These are phyloP conservation scores for Lanmaoa pseudosensibilis DNA, from an alignment of 768 basidiomycete genomes.

Conservation along the genomic window DNA sequence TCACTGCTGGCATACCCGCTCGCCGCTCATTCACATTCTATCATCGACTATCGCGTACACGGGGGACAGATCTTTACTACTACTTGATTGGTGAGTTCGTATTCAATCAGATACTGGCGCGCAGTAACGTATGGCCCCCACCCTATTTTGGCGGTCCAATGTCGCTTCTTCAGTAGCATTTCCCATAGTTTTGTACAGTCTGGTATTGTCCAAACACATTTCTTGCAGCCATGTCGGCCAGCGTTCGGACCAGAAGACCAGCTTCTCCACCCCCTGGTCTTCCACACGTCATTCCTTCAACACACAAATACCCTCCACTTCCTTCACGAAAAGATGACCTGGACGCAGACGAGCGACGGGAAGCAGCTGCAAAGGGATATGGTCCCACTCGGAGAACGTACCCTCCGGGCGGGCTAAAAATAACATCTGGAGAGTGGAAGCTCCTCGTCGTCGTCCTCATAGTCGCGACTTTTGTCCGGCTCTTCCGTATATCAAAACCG, in stretches of 20 bases:
- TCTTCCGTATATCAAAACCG: constrained; percentile 84
- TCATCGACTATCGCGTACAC: background rate
- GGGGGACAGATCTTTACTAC: background rate
- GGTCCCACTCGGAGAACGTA: constrained; percentile 48
- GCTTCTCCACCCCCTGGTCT: constrained; percentile 62
- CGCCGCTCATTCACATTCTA: background rate
- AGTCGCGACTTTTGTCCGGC: constrained; percentile 75
- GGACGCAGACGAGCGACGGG: constrained; percentile 73
- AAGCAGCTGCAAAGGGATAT: constrained; percentile 66
- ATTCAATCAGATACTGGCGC: too few relatives aligned
- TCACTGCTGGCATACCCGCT: background rate
- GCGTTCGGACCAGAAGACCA: constrained; percentile 66
- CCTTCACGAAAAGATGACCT: constrained; percentile 55
- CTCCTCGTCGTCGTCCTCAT: constrained; percentile 67
- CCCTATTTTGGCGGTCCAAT: background rate
- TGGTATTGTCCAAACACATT: constrained; percentile 17
- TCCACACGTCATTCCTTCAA: constrained; percentile 33
- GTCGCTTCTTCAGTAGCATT: background rate
- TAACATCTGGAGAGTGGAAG: constrained; percentile 76
- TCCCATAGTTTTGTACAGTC: constrained; percentile 23
- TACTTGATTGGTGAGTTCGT: background rate
- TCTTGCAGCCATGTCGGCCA: constrained; percentile 38
- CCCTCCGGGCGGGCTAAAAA: constrained; percentile 57
- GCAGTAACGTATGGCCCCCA: background rate
- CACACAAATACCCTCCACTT: constrained; percentile 61